Evolutionary conservation across 202 grass and related monocot genomes (phyloP), one percentile per base, ranked within the genome.

Genomic region (Bolboschoenoplectus hybrid): DNA sequence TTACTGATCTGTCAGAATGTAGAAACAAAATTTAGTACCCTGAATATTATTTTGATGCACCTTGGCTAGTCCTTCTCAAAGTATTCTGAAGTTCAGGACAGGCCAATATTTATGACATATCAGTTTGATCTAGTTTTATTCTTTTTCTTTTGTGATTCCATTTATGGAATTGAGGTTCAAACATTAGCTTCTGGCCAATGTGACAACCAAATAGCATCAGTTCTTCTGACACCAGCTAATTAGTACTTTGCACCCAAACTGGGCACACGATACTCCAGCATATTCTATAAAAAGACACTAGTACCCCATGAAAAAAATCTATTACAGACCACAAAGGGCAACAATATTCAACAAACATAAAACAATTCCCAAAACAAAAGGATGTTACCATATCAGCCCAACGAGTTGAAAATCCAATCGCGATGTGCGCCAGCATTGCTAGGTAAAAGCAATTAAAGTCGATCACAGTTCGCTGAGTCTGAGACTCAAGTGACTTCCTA

Each of bases 401-500:
- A 75, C 90, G 90, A 36, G 89, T 87, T 85, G 93, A 92, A 90
- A 97, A 97, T 82, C 97, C 97, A 90, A 89, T 44, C 26, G 97
- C 90, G 80, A 99, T 86, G 81, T 97, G 92, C 50, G 97, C 92
- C 87, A 97, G 80, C 89, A 94, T 92, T 2, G 46, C 89, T 39
- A 89, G 34, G 51, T 94, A 96, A 89, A 99, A 92, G 85, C 93
- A 96, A 74, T 94, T 85, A 80, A 92, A 94, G 74, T 99, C 97
- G 20, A 99, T 86, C 66, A 99, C 91, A 52, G 78, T 89, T 62
- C 89, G 85, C 83, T 97, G 97, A 80, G 84, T 99, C 89, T 96
- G 97, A 39, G 93, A 96, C 57, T 97, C 93, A 56, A 99, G 39
- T 7, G 90, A 90, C 81, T 91, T 97, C 91, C 92, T 96, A 81